These are phyloP conservation scores for Acmispon strigosus DNA, from an alignment of 306 rosid genomes.

Conservation along the genomic window DNA sequence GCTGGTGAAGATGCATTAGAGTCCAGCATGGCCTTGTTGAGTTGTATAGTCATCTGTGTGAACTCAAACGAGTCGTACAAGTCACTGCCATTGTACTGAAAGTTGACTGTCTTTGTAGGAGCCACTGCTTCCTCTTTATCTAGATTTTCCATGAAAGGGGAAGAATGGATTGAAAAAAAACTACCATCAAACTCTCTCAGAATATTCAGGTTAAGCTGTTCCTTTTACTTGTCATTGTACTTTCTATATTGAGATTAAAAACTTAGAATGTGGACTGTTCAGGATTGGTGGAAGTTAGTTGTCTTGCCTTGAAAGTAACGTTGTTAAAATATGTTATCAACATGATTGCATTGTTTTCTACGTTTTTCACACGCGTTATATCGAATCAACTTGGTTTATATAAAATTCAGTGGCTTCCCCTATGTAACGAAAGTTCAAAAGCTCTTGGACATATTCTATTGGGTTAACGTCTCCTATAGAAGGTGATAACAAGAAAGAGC, in stretches of 20 bases:
- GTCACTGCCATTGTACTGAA: conserved; percentile 41
- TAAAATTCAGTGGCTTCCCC: conserved; percentile 6
- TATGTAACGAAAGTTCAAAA: background rate
- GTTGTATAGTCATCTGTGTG: conserved; percentile 44
- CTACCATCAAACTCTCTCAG: conserved; percentile 15
- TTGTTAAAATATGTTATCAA: conserved; percentile 20
- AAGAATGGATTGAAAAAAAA: conserved; percentile 5
- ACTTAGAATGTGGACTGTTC: conserved; percentile 11
- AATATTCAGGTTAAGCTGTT: conserved; percentile 12
- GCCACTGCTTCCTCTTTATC: conserved; percentile 15
- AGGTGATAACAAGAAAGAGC: background rate
- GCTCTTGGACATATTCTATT: background rate
- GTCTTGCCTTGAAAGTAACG: conserved; percentile 47
- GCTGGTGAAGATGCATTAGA: conserved; percentile 32
- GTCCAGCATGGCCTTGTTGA: conserved; percentile 45
- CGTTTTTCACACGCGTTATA: conserved; percentile 18
- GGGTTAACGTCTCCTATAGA: background rate
- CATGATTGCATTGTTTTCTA: conserved; percentile 41
- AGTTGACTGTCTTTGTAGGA: conserved; percentile 23
- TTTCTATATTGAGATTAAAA: background rate
- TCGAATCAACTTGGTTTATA: conserved; percentile 18
- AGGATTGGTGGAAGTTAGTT: conserved; percentile 19
- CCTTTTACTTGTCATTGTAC: conserved; percentile 7
- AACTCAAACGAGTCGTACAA: conserved; percentile 60
- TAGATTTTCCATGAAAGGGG: conserved; percentile 29